Conservation (phyloP, 2,329 filamentous ascomycete species). For the Colletotrichum theobromicola region DNA sequence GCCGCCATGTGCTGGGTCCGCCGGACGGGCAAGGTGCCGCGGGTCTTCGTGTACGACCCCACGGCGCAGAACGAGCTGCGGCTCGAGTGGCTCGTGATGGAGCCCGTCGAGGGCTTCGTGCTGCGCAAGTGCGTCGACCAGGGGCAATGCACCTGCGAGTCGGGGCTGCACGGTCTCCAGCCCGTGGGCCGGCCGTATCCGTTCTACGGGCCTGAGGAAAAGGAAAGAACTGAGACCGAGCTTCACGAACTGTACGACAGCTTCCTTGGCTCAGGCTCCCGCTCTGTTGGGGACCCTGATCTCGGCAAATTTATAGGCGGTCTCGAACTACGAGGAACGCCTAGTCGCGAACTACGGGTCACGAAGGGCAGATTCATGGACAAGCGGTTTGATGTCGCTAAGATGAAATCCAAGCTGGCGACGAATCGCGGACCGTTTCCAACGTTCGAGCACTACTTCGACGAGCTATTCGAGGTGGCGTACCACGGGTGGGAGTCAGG, state of each 20-base stretch:
- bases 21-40: background rate
- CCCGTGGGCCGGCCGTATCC: background rate
- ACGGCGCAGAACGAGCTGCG: conserved; percentile 11
- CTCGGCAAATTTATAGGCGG: background rate
- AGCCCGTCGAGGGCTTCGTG: background rate
- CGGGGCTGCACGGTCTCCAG: background rate
- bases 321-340: too few species aligned
- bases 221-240: background rate
- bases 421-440: background rate
- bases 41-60: conserved; percentile 15
- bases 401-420: background rate
- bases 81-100: conserved; percentile 22
- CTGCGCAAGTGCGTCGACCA: background rate
- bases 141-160: background rate
- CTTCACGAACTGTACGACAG: background rate
- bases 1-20: conserved; percentile 15
- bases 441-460: background rate
- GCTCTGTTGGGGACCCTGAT: background rate
- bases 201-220: background rate
- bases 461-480: background rate
- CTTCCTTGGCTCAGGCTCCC: background rate
- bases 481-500: background rate
- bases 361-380: background rate
- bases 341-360: too few species aligned
- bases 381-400: background rate